Base-by-base conservation (phyloP, 73 alveolate genomes). In the Tetrahymena thermophila region DNA sequence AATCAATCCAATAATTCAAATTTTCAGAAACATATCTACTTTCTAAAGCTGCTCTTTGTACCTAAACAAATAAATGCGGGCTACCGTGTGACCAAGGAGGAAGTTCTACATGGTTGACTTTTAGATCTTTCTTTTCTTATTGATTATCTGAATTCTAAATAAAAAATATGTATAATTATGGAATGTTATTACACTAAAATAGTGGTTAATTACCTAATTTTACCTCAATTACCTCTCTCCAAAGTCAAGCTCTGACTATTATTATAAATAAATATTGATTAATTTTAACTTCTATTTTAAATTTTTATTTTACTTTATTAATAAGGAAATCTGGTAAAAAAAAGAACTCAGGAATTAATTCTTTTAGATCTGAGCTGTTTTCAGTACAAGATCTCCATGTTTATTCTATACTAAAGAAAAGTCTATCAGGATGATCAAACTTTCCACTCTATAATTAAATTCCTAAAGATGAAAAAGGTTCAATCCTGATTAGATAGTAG, bases 321-420 rank as follows among this genome's bases (percentile, higher is more conserved):
- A 85, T 89, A 58, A 98, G 95, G 96, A 97, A 94, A 93, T 97
- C 99, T 34, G 99, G 99, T 85, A 97, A 96, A 93, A 96, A 97
- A 42, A 95, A 99, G 95, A 98, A 97, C 96, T 99, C 99, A 4
- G 99, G 99, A 28, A 98, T 98, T 93, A 99, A 96, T 94, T 99
- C 99, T 96, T 99, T 99, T 56, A 97, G 96, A 97, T 99, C 99
- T n/a, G 97, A 94, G 44, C 97, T 94, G 84, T 96, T 97, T 25
- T 97, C 94, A 35, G 56, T 85, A 1, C 97, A 96, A 56, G 98
- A 96, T 17, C 95, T 94, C 97, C 98, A 98, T 35, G 99, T 94
- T 93, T 43, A 96, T 57, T 97, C 96, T n/a, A 98, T 43, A 10
- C 98, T 95, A 95, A 96, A 96, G 94, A 98, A 98, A 83, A 98